phyloP scores from a whole-genome alignment of 768 basidiomycete species.

The Phaffia australis region DNA sequence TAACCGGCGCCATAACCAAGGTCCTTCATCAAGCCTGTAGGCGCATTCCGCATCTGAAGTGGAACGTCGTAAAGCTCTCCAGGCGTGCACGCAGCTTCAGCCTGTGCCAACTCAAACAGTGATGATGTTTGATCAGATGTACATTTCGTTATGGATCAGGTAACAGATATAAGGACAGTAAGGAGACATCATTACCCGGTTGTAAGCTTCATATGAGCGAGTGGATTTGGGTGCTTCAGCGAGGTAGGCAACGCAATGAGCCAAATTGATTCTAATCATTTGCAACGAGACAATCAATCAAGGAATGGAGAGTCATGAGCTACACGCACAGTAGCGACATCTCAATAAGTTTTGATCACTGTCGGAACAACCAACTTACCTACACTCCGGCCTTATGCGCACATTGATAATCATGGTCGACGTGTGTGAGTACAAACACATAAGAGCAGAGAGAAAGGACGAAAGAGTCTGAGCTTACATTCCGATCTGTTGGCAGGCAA shows the following conservation, averaged over 20 bases:
- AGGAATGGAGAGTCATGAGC: no score
- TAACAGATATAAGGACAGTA: not conserved
- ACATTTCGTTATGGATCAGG: not conserved
- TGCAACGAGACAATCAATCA: not conserved
- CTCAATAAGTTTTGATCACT: not conserved
- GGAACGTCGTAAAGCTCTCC: constrained; percentile 63
- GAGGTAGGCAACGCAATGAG: constrained; percentile 65
- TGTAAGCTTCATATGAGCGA: constrained; percentile 66
- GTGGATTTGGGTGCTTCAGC: constrained; percentile 75
- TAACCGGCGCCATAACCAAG: constrained; percentile 59
- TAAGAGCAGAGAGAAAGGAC: not conserved
- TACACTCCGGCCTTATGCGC: constrained; percentile 14
- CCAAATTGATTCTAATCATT: constrained; percentile 51
- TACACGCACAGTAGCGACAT: not conserved
- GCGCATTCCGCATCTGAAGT: constrained; percentile 63
- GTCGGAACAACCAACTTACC: not conserved
- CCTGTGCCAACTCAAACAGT: not conserved
- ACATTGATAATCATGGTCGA: not conserved
- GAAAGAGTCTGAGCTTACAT: constrained; percentile 23
- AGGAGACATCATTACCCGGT: constrained; percentile 37
- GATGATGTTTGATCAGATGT: not conserved
- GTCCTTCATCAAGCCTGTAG: constrained; percentile 58
- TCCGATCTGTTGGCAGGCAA: constrained; percentile 38
- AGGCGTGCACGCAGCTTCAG: constrained; percentile 39
- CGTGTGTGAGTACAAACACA: not conserved